Percentiles rank a stretch among this genome's conserved stretches.
phyloP scores from a whole-genome alignment of 305 asterid species.

The Fraxinus floribunda region DNA sequence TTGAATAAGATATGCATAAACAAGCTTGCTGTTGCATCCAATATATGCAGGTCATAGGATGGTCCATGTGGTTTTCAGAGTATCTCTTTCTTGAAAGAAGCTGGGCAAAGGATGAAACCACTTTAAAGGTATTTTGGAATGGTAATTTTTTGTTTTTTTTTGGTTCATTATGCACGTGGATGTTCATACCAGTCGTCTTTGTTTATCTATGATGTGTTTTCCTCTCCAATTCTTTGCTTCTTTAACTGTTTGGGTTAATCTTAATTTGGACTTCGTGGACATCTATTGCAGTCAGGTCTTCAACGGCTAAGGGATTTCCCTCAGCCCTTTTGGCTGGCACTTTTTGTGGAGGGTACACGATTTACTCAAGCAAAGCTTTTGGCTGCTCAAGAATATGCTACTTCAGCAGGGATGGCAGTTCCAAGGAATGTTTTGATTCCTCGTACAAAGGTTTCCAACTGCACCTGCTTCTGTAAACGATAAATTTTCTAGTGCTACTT shows the following conservation, averaged over 20 bases:
- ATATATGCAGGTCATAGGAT: conserved; percentile 81
- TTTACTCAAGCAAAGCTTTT: conserved; percentile 92
- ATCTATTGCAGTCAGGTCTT: conserved; percentile 66
- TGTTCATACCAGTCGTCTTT: background rate
- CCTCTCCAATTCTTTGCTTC: conserved; percentile 7
- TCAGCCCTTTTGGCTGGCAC: conserved; percentile 91
- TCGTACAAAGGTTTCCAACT: conserved; percentile 75
- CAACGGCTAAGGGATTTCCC: conserved; percentile 75
- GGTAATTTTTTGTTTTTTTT: background rate
- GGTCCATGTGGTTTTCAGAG: conserved; percentile 99
- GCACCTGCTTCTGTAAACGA: conserved; percentile 16
- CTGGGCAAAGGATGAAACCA: conserved; percentile 92
- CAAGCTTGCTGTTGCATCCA: conserved; percentile 2
- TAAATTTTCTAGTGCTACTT: background rate
- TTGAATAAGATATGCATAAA: background rate
- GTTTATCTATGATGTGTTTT: background rate
- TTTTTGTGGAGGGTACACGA: conserved; percentile 97
- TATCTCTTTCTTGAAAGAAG: conserved; percentile 93
- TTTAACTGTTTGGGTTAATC: conserved; percentile 16
- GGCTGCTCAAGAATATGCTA: conserved; percentile 96
- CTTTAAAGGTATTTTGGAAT: conserved; percentile 59
- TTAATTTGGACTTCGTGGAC: conserved; percentile 23
- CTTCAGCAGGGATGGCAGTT: conserved; percentile 69
- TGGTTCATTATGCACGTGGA: background rate
- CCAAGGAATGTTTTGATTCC: conserved; percentile 95